Evolutionary conservation across 1,284 basidiomycete species (phyloP), one percentile per base, ranked within the genome.

Genomic region (Pisolithus thermaeus): DNA sequence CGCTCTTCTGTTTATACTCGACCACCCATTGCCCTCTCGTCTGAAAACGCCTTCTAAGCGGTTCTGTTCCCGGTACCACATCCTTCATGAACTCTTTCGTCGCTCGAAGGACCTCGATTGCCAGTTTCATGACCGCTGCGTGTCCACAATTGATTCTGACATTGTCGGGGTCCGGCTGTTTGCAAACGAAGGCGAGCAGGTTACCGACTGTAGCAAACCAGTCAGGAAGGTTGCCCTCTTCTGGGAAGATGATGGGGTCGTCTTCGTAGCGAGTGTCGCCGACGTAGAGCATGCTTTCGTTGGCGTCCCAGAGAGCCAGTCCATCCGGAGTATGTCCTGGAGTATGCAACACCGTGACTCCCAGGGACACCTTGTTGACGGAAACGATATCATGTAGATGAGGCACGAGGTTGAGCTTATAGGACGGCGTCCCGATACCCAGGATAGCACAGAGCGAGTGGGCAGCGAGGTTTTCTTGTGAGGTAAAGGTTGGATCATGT

Each of bases 311-410:
- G 5, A 79, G 50, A 1, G 77, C 78, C 18, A 80, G 61, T 55
- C 80, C 73, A 61, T 81, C 80, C 5, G 79, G 80, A 0, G 75
- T 80, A 52, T 81, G 79, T 18, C 79, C 78, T 0, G 78, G 78
- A 0, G 77, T 79, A 53, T 81, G 79, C 47, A 81, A 66, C 46
- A 80, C 62, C 3, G 56, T 69, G 27, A 80, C 54, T 0, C 70
- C 72, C 1, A 71, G 60, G 5, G 63, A 56, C 6, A 60, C 16
- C 14, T 44, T 46, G 28, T 11, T 30, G 30, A 49, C n/a, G 12
- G 58, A 59, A 1, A 51, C 41, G 46, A 72, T 64, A 23, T 54
- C 49, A 51, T 69, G 53, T n/a, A 63, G 61, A 55, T 81, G 71
- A 6, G 69, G 69, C 8, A 74, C 70, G 22, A 79, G 70, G 11